Conservation (phyloP, 2,329 filamentous ascomycete species). For the Colletotrichum viniferum region DNA sequence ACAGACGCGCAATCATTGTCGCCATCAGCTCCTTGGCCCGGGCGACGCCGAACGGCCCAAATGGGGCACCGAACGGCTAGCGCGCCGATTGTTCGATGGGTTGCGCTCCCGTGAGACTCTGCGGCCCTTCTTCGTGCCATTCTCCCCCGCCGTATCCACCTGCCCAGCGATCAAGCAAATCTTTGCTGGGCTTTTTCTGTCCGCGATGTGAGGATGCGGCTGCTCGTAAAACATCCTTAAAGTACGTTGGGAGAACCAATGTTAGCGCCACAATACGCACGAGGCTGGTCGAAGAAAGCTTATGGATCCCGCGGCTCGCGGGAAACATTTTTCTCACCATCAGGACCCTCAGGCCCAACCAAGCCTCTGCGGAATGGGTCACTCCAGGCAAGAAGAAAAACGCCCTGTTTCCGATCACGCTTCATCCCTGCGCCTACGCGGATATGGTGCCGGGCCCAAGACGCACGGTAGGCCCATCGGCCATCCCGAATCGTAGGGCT, state of each 20-base stretch:
- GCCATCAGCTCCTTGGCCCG: slow-evolving; percentile 18
- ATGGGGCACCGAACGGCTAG: slow-evolving; percentile 3
- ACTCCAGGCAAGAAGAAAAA: neutral
- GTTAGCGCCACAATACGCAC: neutral
- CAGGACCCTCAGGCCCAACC: neutral
- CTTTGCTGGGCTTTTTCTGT: neutral
- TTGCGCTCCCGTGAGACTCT: neutral
- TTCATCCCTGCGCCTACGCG: slow-evolving; percentile 2
- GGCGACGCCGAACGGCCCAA: slow-evolving; percentile 13
- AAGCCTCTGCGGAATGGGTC: neutral
- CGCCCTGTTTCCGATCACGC: neutral
- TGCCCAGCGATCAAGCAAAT: neutral
- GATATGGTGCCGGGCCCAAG: slow-evolving; percentile 6
- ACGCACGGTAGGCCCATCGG: slow-evolving; percentile 1
- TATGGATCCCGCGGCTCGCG: slow-evolving; percentile 8
- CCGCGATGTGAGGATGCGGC: neutral
- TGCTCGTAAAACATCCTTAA: neutral
- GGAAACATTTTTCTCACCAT: neutral
- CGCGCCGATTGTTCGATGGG: neutral
- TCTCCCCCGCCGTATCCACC: slow-evolving; percentile 16
- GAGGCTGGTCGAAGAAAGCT: neutral
- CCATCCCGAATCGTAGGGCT: neutral
- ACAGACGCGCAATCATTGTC: slow-evolving; percentile 23
- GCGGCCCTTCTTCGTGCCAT: neutral
- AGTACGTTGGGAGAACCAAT: neutral